These are phyloP conservation scores for Forsythia viridissima DNA, from an alignment of 257 asterid genomes.

Conservation along the genomic window DNA sequence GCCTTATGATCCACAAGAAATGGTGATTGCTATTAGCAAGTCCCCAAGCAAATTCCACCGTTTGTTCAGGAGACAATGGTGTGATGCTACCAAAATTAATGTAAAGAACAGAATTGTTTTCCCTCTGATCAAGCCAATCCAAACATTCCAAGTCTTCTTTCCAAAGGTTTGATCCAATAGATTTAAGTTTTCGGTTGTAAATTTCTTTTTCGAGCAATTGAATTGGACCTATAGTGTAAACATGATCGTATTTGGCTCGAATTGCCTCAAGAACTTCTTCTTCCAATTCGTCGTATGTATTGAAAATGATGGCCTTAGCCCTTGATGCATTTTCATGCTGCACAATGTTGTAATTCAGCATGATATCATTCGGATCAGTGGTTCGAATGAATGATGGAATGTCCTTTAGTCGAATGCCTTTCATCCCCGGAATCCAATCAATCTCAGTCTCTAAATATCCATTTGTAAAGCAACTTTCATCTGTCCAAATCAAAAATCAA, in stretches of 20 bases:
- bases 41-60: slow-evolving; percentile 50
- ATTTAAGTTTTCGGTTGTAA: background rate
- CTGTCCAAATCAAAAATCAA: slow-evolving; percentile 20
- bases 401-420: slow-evolving; percentile 45
- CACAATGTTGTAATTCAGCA: slow-evolving; percentile 35
- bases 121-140: slow-evolving; percentile 36
- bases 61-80: slow-evolving; percentile 34
- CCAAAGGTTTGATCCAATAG: slow-evolving; percentile 42
- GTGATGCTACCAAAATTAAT: slow-evolving; percentile 51
- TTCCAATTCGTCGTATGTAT: slow-evolving; percentile 50
- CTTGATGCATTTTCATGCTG: slow-evolving; percentile 33
- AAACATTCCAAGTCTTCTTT: slow-evolving; percentile 40
- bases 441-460: slow-evolving; percentile 46
- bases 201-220: slow-evolving; percentile 29
- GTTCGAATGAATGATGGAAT: slow-evolving; percentile 49
- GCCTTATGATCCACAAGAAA: slow-evolving; percentile 49
- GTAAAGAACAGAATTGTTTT: slow-evolving; percentile 32
- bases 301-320: slow-evolving; percentile 39
- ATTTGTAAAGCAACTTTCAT: slow-evolving; percentile 40
- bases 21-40: slow-evolving; percentile 34
- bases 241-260: slow-evolving; percentile 18
- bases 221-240: slow-evolving; percentile 44
- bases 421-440: slow-evolving; percentile 54
- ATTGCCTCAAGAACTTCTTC: slow-evolving; percentile 39
- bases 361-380: slow-evolving; percentile 42